A percentile compares a stretch with the other conserved stretches of the same genome.
These are phyloP conservation scores for Monosporascus sp. DNA, from an alignment of 2,329 filamentous ascomycete species.

Conservation along the genomic window DNA sequence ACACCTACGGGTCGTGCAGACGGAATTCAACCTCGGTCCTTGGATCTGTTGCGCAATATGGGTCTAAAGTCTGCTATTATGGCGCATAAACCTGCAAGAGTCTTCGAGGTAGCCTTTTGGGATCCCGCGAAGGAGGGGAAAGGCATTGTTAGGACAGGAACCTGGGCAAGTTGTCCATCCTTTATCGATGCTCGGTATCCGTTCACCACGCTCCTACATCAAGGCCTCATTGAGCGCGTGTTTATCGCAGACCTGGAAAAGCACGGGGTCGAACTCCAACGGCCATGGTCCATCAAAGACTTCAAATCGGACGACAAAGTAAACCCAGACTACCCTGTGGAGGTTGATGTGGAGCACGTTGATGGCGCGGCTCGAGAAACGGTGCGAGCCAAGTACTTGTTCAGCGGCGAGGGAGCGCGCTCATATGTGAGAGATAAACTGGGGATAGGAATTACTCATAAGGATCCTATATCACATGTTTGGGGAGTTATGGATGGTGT, in stretches of 20 bases:
- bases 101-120: constrained; percentile 75
- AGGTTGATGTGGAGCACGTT: constrained; percentile 70
- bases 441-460: constrained; percentile 64
- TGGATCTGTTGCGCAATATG: constrained; percentile 85
- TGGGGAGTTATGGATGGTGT: constrained; percentile 76
- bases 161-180: constrained; percentile 82
- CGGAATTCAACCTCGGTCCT: constrained; percentile 83
- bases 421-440: constrained; percentile 61
- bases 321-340: constrained; percentile 67
- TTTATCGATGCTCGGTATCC: constrained; percentile 72
- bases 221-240: constrained; percentile 65
- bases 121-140: constrained; percentile 51
- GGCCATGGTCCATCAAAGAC: constrained; percentile 59
- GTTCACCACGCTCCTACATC: constrained; percentile 65
- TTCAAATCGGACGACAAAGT: constrained; percentile 53
- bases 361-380: constrained; percentile 67
- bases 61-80: constrained; percentile 83
- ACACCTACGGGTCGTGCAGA: constrained; percentile 83
- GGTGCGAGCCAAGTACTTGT: constrained; percentile 62
- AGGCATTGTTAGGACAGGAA: constrained; percentile 60
- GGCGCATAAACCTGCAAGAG: constrained; percentile 79
- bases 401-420: constrained; percentile 65
- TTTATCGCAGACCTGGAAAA: constrained; percentile 62
- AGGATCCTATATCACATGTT: constrained; percentile 64
- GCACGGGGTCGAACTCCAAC: constrained; percentile 54